Base-by-base conservation (phyloP, 2,329 filamentous ascomycete species). In the Colletotrichum somersetense region DNA sequence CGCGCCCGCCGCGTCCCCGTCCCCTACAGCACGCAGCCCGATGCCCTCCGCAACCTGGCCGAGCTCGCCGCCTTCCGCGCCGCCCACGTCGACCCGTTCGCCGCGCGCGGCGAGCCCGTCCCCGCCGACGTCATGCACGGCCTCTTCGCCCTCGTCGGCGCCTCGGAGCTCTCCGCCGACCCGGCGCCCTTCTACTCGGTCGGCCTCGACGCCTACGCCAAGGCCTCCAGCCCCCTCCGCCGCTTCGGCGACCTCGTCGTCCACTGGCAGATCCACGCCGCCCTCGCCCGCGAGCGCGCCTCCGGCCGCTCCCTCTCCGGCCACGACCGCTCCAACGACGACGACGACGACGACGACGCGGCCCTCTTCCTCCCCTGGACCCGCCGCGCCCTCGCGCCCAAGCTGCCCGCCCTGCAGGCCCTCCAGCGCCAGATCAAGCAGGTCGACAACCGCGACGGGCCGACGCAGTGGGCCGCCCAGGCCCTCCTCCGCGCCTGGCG, bases 211-310 rank as follows among this genome's bases (percentile, higher is more conserved):
- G 87, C 88, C 81, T 91, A 92, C 78, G 82, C 88, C 70, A 91
- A 91, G 75, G 87, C 87, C 50, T 92, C 91, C 10, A 91, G 88
- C 62, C 91, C 91, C 23, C 84, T 93, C n/a, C 89, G 91, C 44
- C 87, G 91, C 55, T 92, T 87, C 79, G 80, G 83, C 6, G 91
- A 93, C 78, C 81, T 92, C 58, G 78, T 92, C 42, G 85, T 88
- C 1, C 90, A 92, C 80, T 92, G 89, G 89, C 90, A 92, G 78
- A 88, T 92, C 73, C 87, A 91, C 76, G 87, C 86, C 2, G 86
- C 88, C 12, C 80, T 92, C 42, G 81, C 82, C 18, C 79, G 84
- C 71, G 85, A 87, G 75, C 82, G 84, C 11, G 76, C 81, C 48
- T 73, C 73, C 33, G 69, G 76, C 53, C 75, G 77, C 23, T 70